phyloP scores from a whole-genome alignment of 2,329 filamentous ascomycete species.

The Aplosporella prunicola region DNA sequence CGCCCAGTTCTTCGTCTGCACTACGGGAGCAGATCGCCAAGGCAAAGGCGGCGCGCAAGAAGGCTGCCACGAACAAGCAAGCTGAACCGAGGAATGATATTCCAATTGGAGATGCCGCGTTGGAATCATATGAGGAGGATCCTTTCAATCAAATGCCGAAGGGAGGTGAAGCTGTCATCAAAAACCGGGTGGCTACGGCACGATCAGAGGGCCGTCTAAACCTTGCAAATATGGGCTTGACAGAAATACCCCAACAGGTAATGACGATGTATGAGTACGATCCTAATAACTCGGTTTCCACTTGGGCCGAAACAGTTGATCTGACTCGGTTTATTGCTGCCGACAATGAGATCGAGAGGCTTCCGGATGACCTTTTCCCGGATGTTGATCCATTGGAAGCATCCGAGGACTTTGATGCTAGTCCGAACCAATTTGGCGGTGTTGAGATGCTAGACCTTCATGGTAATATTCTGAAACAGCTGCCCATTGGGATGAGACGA shows the following conservation, averaged over 20 bases:
- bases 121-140: constrained; percentile 51
- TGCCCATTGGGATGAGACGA: constrained; percentile 68
- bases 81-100: constrained; percentile 5
- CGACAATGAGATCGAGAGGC: constrained; percentile 72
- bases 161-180: constrained; percentile 57
- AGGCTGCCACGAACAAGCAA: constrained; percentile 15
- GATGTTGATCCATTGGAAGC: constrained; percentile 49
- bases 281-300: constrained; percentile 51
- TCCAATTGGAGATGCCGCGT: constrained; percentile 28
- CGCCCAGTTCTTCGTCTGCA: constrained; percentile 63
- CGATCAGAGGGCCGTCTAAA: constrained; percentile 75
- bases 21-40: constrained; percentile 87
- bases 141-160: constrained; percentile 61
- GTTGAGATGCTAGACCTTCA: constrained; percentile 78
- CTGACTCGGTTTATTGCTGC: constrained; percentile 75
- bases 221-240: constrained; percentile 74
- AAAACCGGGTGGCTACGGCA: constrained; percentile 62
- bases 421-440: constrained; percentile 69
- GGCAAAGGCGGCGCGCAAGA: constrained; percentile 73
- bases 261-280: constrained; percentile 84
- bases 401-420: constrained; percentile 55
- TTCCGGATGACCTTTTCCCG: constrained; percentile 70
- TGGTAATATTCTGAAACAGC: constrained; percentile 62
- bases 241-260: constrained; percentile 71
- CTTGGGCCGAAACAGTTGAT: constrained; percentile 90